Evolutionary conservation across 495 filamentous ascomycete species (phyloP).

Genomic region (Neurospora cerealis): DNA sequence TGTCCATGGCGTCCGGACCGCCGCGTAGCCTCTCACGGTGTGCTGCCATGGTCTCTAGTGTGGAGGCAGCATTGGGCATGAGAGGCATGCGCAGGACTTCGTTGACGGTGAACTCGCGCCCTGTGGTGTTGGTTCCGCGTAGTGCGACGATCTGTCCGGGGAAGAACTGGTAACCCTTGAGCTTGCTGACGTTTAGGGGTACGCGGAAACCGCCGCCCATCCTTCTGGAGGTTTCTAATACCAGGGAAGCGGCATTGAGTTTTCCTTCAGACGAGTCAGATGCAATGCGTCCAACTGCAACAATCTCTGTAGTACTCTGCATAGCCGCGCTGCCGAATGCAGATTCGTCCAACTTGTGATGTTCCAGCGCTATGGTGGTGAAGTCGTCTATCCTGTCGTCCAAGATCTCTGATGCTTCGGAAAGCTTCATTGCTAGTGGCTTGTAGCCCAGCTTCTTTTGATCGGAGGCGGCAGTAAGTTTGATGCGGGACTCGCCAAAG

Average conservation of each 20-base stretch:
- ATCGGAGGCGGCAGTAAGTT: slow-evolving; percentile 71
- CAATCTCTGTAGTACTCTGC: slow-evolving; percentile 74
- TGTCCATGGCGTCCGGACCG: slow-evolving; percentile 48
- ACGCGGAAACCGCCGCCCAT: slow-evolving; percentile 73
- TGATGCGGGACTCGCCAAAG: slow-evolving; percentile 65
- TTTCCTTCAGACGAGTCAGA: slow-evolving; percentile 77
- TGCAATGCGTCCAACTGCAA: slow-evolving; percentile 84
- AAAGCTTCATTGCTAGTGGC: slow-evolving; percentile 85
- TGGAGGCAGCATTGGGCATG: slow-evolving; percentile 57
- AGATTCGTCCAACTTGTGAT: slow-evolving; percentile 67
- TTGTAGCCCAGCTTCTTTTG: slow-evolving; percentile 84
- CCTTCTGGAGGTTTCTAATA: slow-evolving; percentile 81
- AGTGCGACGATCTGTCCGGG: slow-evolving; percentile 90
- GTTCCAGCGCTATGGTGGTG: slow-evolving; percentile 53
- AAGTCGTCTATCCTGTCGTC: slow-evolving; percentile 96
- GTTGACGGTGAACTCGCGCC: slow-evolving; percentile 69
- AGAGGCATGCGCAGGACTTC: slow-evolving; percentile 67
- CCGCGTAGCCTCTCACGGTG: slow-evolving; percentile 55
- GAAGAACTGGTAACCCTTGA: slow-evolving; percentile 75
- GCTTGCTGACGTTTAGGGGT: slow-evolving; percentile 61
- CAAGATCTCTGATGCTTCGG: slow-evolving; percentile 81
- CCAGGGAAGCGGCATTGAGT: slow-evolving; percentile 70
- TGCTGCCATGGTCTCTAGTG: slow-evolving; percentile 45
- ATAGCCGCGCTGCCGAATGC: slow-evolving; percentile 78
- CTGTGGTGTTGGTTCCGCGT: slow-evolving; percentile 75